A percentile compares a stretch with the other conserved stretches of the same genome.
Conservation (phyloP, 768 basidiomycete species). For the Amanita thiersii region DNA sequence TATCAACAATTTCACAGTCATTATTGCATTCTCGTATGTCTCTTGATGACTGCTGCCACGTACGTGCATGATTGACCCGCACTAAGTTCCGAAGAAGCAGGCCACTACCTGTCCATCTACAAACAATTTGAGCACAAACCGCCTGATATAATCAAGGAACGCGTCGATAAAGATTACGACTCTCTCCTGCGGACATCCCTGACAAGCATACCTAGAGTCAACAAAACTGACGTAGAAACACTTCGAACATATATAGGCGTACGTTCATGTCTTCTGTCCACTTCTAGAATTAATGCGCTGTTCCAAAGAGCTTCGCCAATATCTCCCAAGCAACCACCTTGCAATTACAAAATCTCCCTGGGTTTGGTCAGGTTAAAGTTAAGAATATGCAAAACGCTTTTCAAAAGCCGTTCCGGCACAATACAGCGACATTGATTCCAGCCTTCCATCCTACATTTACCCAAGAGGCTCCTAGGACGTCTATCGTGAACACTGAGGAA, state of each 20-base stretch:
- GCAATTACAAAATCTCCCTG: conserved; percentile 77
- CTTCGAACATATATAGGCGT: conserved; percentile 89
- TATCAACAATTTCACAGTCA: conserved; percentile 87
- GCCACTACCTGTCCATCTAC: conserved; percentile 82
- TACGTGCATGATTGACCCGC: conserved; percentile 6
- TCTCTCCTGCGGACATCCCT: conserved; percentile 75
- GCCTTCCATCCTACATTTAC: too few species aligned
- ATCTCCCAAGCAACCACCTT: conserved; percentile 69
- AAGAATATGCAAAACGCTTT: conserved; percentile 87
- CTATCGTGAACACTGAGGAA: too few species aligned
- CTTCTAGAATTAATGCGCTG: background rate
- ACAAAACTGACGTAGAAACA: conserved; percentile 96
- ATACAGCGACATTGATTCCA: too few species aligned
- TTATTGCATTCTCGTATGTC: conserved; percentile 85
- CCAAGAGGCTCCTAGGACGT: too few species aligned
- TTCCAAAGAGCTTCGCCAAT: conserved; percentile 70
- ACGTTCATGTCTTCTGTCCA: conserved; percentile 19
- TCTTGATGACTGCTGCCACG: conserved; percentile 2
- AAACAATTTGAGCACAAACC: conserved; percentile 93
- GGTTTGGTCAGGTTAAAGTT: conserved; percentile 92
- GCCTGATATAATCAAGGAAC: conserved; percentile 91
- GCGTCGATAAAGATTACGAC: conserved; percentile 81
- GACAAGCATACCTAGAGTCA: conserved; percentile 87
- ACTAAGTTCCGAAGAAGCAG: conserved; percentile 80
- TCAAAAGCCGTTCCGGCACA: conserved; percentile 77